These are phyloP conservation scores for Podospora australis DNA, from an alignment of 495 filamentous ascomycete genomes.

Conservation along the genomic window DNA sequence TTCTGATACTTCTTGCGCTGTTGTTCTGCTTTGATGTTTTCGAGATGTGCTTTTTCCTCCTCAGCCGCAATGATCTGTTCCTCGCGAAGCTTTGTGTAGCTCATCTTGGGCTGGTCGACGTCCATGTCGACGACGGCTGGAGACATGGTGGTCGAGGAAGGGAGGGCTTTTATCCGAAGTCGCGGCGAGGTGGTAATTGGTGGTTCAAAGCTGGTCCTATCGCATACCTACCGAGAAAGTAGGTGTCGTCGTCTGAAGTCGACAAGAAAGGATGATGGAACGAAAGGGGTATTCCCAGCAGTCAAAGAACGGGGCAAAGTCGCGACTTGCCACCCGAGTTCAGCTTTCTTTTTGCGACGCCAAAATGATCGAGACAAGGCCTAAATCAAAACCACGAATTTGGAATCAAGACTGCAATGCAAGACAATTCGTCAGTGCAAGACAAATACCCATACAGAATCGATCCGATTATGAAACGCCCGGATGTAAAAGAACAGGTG, in stretches of 20 bases:
- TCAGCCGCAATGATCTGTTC: conserved; percentile 45
- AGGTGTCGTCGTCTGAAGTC: conserved; percentile 17
- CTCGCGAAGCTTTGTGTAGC: conserved; percentile 27
- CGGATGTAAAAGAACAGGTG: conserved; percentile 11
- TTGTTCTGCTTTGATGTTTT: conserved; percentile 43
- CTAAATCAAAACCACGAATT: neutral
- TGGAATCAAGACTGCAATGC: conserved; percentile 6
- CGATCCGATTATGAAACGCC: conserved; percentile 12
- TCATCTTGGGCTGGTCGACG: conserved; percentile 28
- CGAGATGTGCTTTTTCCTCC: conserved; percentile 43
- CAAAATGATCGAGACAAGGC: neutral
- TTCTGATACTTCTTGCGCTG: conserved; percentile 42
- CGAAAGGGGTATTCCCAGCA: neutral
- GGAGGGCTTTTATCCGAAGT: conserved; percentile 26
- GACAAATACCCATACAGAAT: no score
- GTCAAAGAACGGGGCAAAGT: neutral
- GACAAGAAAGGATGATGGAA: neutral
- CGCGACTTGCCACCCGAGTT: neutral
- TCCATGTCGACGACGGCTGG: conserved; percentile 18
- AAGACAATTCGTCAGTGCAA: conserved; percentile 15
- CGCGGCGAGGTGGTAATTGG: conserved; percentile 26
- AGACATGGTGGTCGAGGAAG: conserved; percentile 21
- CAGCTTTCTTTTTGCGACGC: neutral
- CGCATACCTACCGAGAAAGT: neutral
- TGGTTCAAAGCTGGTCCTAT: conserved; percentile 17